Percentiles rank a stretch among this genome's conserved stretches.
Conservation (phyloP, 2,329 filamentous ascomycete species). For the Dothideomycetes sp. region DNA sequence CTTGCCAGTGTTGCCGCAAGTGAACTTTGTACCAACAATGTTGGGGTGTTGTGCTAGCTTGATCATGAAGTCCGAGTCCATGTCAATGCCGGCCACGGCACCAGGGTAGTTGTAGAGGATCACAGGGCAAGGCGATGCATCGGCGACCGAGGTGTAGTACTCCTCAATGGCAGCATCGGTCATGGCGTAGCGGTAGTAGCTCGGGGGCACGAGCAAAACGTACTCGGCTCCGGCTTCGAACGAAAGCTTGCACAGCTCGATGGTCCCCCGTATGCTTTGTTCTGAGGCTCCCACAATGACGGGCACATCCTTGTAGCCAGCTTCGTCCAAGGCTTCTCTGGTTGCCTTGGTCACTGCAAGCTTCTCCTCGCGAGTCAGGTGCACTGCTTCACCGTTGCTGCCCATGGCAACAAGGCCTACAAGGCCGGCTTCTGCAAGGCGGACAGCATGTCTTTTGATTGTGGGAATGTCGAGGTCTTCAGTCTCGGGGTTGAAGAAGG, state of each 20-base stretch:
- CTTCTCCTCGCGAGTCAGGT: conserved; percentile 71
- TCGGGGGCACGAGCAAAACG: conserved; percentile 66
- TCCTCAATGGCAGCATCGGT: conserved; percentile 62
- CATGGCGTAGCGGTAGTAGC: conserved; percentile 70
- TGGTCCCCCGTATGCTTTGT: conserved; percentile 69
- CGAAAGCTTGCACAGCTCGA: conserved; percentile 60
- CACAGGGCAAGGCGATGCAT: conserved; percentile 63
- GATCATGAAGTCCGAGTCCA: conserved; percentile 82
- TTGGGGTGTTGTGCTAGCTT: conserved; percentile 61
- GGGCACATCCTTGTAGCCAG: conserved; percentile 64
- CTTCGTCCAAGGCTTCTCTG: conserved; percentile 69
- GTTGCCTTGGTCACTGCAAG: conserved; percentile 63
- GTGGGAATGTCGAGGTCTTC: conserved; percentile 73
- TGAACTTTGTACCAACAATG: conserved; percentile 83
- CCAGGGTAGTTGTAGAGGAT: conserved; percentile 88
- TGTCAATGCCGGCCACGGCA: conserved; percentile 75
- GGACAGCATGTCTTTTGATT: conserved; percentile 70
- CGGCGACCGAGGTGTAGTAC: conserved; percentile 66
- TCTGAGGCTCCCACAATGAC: conserved; percentile 76
- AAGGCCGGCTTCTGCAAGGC: conserved; percentile 65
- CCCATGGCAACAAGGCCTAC: conserved; percentile 79
- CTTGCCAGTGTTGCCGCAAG: conserved; percentile 83
- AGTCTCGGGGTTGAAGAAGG: conserved; percentile 74
- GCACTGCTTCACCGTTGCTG: conserved; percentile 81
- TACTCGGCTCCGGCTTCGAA: conserved; percentile 65